Conservation (phyloP, 208 protist genomes). For the Acanthamoeba royreba region DNA sequence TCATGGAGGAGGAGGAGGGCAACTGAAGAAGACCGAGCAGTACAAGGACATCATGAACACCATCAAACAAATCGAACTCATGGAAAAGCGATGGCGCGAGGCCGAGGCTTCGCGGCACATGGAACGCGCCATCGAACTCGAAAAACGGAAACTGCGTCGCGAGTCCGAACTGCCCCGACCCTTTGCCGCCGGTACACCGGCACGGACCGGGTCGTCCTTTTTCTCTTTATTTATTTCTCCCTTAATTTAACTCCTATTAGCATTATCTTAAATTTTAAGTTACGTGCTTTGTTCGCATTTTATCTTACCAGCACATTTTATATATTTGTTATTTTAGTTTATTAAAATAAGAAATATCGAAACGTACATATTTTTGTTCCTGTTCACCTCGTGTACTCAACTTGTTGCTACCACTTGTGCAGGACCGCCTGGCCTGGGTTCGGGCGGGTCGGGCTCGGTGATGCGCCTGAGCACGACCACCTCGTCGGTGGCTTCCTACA, state of each 20-base stretch:
- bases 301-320: neutral
- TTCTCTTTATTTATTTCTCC: neutral
- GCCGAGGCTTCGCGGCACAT: neutral
- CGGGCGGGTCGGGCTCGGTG: too few relatives aligned
- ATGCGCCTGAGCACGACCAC: too few relatives aligned
- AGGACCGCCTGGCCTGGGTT: too few relatives aligned
- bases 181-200: too few relatives aligned
- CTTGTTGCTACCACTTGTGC: too few relatives aligned
- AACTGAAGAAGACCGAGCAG: neutral
- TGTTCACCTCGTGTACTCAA: too few relatives aligned
- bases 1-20: neutral
- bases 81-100: constrained; percentile 7
- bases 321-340: neutral
- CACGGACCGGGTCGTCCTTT: neutral
- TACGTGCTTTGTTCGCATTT: neutral
- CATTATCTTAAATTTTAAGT: neutral
- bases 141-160: neutral
- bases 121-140: neutral
- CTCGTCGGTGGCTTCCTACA: too few relatives aligned
- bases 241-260: neutral
- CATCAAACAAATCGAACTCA: constrained; percentile 3
- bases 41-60: neutral
- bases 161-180: neutral
- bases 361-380: too few relatives aligned
- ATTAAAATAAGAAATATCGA: neutral